Base-by-base conservation (phyloP, 345 rosid species). In the Microthlaspi erraticum region DNA sequence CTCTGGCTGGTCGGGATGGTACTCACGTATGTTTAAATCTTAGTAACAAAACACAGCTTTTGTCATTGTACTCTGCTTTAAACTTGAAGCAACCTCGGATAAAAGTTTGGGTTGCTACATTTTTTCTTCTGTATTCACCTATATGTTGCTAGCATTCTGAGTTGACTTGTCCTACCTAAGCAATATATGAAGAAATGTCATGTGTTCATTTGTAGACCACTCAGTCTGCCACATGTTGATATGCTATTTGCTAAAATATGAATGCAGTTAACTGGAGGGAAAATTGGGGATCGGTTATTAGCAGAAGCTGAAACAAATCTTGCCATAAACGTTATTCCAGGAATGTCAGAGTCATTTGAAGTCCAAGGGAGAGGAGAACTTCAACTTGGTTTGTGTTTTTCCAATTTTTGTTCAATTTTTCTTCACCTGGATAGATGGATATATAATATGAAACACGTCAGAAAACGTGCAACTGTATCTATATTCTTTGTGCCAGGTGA, bases 291-390 rank as follows among this genome's bases (percentile, higher is more conserved):
- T 72, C 87, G 98, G 38, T 81, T 94, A 68, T 72, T 81, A 85
- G 90, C 98, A 60, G 99, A 94, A 82, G 88, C 98, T 73, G 98
- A 94, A 90, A 94, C 98, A 54, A 94, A 91, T 75, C 96, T 94
- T 77, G 97, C 99, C 67, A 91, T 91, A 65, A 91, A 94, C 81
- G 95, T 91, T 48, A 81, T 91, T 75, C 98, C 98, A 26, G 91
- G 92, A 65, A 33, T 88, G 70, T 82, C 93, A 70, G 99, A 94
- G 60, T 81, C 99, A 37, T 91, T 68, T 76, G 98, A 94, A 80
- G 99, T 94, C 72, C 98, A 94, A 75, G 98, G 99, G 56, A 88
- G 98, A 74, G 99, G 99, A 70, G 98, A 91, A 81, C 98, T 94
- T 79, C 99, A 94, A 85, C 91, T 94, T 39, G 99, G 99, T 94